Evolutionary conservation across 495 filamentous ascomycete species (phyloP).

Genomic region (Aspergillus egyptiacus): DNA sequence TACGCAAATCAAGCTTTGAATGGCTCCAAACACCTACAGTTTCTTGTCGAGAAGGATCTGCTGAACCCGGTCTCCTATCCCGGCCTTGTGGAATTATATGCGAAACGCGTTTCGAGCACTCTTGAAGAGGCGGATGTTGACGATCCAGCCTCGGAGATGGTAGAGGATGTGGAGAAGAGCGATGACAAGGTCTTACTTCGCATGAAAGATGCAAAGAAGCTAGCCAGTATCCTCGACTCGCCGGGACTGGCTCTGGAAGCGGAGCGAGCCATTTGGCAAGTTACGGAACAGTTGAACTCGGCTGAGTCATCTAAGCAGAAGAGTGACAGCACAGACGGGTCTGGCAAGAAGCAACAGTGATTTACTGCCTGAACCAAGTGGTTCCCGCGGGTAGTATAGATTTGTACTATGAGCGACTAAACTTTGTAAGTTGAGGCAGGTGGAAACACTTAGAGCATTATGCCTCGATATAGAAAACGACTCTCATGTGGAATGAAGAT

Average conservation of each 20-base stretch:
- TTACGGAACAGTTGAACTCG: slow-evolving; percentile 59
- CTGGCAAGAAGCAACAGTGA: slow-evolving; percentile 27
- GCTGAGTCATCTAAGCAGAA: slow-evolving; percentile 35
- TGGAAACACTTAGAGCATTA: neutral
- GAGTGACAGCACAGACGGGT: slow-evolving; percentile 13
- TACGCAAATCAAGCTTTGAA: slow-evolving; percentile 50
- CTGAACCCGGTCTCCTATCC: slow-evolving; percentile 56
- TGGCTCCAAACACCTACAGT: slow-evolving; percentile 80
- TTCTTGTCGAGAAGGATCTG: slow-evolving; percentile 65
- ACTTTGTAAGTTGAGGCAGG: too few species aligned
- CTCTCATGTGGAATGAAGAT: too few species aligned
- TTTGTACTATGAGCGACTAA: neutral
- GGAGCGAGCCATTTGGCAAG: slow-evolving; percentile 83
- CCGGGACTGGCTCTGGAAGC: slow-evolving; percentile 84
- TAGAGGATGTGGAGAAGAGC: slow-evolving; percentile 38
- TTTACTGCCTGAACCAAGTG: neutral
- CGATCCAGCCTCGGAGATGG: slow-evolving; percentile 28
- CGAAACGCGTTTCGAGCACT: slow-evolving; percentile 32
- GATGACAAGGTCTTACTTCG: slow-evolving; percentile 57
- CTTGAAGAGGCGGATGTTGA: slow-evolving; percentile 19
- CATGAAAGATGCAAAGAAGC: slow-evolving; percentile 50
- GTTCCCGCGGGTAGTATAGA: neutral
- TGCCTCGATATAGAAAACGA: neutral
- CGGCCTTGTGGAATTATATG: slow-evolving; percentile 68
- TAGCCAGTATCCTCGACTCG: slow-evolving; percentile 66